Evolutionary conservation across 2,329 filamentous ascomycete species (phyloP).

Genomic region (Curvularia eragrostidis): DNA sequence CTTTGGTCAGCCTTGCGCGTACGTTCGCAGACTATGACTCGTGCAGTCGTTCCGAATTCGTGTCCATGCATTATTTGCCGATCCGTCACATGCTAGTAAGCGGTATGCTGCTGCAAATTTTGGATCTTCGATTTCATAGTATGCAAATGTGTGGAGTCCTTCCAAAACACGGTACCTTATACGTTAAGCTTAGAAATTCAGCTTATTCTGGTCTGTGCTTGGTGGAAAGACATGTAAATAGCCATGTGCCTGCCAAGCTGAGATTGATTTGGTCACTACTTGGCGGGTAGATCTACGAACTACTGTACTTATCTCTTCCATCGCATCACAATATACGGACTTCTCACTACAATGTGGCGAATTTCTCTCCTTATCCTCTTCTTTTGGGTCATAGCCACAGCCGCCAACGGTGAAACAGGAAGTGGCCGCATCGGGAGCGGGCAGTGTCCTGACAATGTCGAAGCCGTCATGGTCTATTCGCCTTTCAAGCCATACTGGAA

Average conservation of each 20-base stretch:
- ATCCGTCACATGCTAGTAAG: neutral
- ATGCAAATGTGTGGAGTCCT: too few relatives aligned
- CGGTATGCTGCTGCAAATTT: too few relatives aligned
- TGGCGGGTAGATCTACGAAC: too few relatives aligned
- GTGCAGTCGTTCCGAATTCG: neutral
- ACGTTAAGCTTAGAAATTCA: neutral
- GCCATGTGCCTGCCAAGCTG: neutral
- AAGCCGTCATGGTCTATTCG: neutral
- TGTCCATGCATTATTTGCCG: neutral
- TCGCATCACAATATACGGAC: neutral
- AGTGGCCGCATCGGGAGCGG: neutral
- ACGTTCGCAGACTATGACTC: neutral
- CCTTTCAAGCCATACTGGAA: neutral
- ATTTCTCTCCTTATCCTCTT: neutral
- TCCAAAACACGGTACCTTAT: too few relatives aligned
- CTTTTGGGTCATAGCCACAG: neutral
- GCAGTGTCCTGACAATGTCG: neutral
- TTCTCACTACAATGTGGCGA: neutral
- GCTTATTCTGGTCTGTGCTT: neutral
- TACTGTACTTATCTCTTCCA: neutral
- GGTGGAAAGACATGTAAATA: neutral
- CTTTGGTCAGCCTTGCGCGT: neutral
- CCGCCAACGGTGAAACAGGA: neutral
- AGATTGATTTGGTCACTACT: neutral
- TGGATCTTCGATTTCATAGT: too few relatives aligned